phyloP scores from a whole-genome alignment of 352 stramenopile species.

The Phytopythium ostracodes region DNA sequence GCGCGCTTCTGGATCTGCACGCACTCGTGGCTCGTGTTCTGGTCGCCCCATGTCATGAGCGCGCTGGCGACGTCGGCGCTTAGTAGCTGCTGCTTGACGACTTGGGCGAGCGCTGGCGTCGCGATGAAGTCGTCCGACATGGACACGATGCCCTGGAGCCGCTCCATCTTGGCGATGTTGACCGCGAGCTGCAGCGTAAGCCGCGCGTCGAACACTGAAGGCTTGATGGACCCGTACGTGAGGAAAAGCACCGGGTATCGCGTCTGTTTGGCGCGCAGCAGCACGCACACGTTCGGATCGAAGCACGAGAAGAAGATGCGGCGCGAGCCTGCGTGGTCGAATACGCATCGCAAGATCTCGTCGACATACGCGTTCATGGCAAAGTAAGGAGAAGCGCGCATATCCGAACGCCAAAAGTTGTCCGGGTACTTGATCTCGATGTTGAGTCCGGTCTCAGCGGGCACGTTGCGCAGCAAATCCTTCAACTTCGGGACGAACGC shows the following conservation, averaged over 20 bases:
- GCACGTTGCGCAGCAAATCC: slow-evolving; percentile 66
- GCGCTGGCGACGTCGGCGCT: slow-evolving; percentile 9
- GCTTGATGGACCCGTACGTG: slow-evolving; percentile 54
- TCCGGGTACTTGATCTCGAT: slow-evolving; percentile 86
- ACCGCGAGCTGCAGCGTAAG: slow-evolving; percentile 64
- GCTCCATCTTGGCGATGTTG: slow-evolving; percentile 60
- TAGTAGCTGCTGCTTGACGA: slow-evolving; percentile 42
- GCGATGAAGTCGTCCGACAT: slow-evolving; percentile 70
- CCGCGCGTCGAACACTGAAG: slow-evolving; percentile 40
- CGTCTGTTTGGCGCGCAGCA: slow-evolving; percentile 63
- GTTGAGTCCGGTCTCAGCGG: slow-evolving; percentile 68
- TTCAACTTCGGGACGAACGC: slow-evolving; percentile 69
- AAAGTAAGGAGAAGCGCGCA: slow-evolving; percentile 50
- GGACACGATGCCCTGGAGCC: slow-evolving; percentile 64
- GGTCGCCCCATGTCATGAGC: slow-evolving; percentile 73
- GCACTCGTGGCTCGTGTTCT: slow-evolving; percentile 71
- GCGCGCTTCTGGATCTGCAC: slow-evolving; percentile 70
- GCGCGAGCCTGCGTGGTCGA: slow-evolving; percentile 50
- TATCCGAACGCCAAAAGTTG: slow-evolving; percentile 26
- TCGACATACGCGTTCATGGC: slow-evolving; percentile 77
- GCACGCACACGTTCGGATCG: slow-evolving; percentile 59
- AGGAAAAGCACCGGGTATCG: slow-evolving; percentile 77
- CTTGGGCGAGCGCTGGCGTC: slow-evolving; percentile 35
- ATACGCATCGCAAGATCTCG: slow-evolving; percentile 63
- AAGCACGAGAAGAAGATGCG: slow-evolving; percentile 86